Evolutionary conservation across 176 grass and related monocot species (phyloP).

Genomic region (Musa beccarii): DNA sequence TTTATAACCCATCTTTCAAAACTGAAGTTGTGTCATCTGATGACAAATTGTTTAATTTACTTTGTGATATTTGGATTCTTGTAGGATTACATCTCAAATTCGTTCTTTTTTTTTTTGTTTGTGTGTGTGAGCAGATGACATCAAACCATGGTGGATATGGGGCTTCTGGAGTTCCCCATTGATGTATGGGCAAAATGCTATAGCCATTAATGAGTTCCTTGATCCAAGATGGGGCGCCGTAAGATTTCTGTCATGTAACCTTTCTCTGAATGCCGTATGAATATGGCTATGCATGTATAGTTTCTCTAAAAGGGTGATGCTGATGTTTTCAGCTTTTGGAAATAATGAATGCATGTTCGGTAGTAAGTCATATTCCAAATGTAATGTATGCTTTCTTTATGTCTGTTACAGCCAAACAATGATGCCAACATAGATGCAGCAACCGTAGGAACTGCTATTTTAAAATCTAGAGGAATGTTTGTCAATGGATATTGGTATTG

Average conservation of each 20-base stretch:
- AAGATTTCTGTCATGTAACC: slow-evolving; percentile 17
- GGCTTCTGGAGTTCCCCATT: slow-evolving; percentile 82
- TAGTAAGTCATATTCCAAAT: neutral
- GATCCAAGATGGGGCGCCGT: slow-evolving; percentile 61
- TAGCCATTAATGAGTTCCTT: slow-evolving; percentile 89
- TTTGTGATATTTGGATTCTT: neutral
- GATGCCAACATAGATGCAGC: slow-evolving; percentile 39
- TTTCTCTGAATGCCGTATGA: neutral
- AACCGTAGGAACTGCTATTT: slow-evolving; percentile 67
- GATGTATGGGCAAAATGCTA: slow-evolving; percentile 79
- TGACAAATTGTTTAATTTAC: neutral
- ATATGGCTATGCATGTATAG: neutral
- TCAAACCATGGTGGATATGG: slow-evolving; percentile 96
- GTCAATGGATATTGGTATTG: slow-evolving; percentile 52
- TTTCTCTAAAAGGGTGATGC: neutral
- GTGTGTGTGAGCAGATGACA: slow-evolving; percentile 46
- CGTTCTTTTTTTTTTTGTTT: neutral
- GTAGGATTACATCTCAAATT: neutral
- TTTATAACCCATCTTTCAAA: neutral
- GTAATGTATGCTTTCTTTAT: slow-evolving; percentile 1
- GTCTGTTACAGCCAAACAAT: slow-evolving; percentile 42
- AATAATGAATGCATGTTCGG: too few relatives aligned
- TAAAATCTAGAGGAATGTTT: slow-evolving; percentile 77
- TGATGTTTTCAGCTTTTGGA: neutral
- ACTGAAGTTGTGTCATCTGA: neutral